phyloP scores from a whole-genome alignment of 2,329 filamentous ascomycete genomes.

The Pseudogymnoascus sp. region DNA sequence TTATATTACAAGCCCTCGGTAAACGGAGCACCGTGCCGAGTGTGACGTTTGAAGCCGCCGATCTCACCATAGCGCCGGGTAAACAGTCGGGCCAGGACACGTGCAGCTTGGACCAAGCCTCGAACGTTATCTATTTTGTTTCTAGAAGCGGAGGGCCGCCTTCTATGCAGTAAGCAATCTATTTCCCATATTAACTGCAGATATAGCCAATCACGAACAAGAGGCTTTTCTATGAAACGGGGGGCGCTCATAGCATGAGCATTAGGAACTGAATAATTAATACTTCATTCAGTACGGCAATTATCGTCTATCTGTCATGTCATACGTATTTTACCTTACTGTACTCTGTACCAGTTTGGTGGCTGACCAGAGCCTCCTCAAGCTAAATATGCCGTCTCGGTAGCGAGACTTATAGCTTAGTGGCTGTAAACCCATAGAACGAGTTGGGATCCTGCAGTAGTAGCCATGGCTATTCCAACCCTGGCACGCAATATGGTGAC shows the following conservation, averaged over 20 bases:
- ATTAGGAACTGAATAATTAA: not conserved
- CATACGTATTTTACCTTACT: not conserved
- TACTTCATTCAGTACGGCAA: not conserved
- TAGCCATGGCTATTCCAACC: not conserved
- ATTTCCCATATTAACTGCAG: not conserved
- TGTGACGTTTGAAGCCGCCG: not conserved
- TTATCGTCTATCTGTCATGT: not conserved
- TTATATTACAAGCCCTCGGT: constrained; percentile 3
- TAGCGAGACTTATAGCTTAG: not conserved
- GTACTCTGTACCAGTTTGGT: not conserved
- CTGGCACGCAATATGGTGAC: constrained; percentile 4
- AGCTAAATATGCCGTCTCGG: not conserved
- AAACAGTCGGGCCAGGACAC: constrained; percentile 7
- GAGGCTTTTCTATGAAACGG: not conserved
- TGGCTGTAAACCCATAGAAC: not conserved
- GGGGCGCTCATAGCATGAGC: not conserved
- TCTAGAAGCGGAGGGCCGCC: constrained; percentile 1
- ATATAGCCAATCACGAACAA: not conserved
- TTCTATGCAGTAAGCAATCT: constrained; percentile 6
- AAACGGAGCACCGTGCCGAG: constrained; percentile 3
- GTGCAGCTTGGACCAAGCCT: not conserved
- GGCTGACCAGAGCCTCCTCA: not conserved
- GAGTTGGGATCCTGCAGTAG: not conserved
- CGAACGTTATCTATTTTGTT: not conserved
- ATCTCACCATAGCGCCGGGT: constrained; percentile 2